Percentiles rank a stretch among this genome's conserved stretches.
These are phyloP conservation scores for Trapa incisa DNA, from an alignment of 345 rosid genomes.

Conservation along the genomic window DNA sequence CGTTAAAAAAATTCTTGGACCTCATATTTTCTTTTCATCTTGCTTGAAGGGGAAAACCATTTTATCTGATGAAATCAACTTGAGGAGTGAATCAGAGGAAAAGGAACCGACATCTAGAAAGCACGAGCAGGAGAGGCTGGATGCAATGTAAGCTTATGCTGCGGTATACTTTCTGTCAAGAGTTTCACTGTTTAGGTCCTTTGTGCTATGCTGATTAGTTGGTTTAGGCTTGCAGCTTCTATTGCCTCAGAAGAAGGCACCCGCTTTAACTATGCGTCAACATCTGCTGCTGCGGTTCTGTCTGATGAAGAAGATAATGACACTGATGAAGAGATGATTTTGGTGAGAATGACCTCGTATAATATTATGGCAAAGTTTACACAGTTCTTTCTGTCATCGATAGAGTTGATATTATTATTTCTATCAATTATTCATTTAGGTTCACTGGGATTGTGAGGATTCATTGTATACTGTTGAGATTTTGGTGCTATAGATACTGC, in stretches of 20 bases:
- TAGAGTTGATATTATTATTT: not conserved
- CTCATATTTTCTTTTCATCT: not conserved
- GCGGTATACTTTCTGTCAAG: not conserved
- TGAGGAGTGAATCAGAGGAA: conserved; percentile 8
- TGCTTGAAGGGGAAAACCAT: not conserved
- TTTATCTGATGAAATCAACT: conserved; percentile 15
- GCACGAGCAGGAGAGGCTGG: conserved; percentile 39
- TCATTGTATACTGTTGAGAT: not conserved
- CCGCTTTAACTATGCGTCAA: conserved; percentile 21
- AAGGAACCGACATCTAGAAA: conserved; percentile 14
- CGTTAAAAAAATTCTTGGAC: not conserved
- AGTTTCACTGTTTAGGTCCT: conserved; percentile 3
- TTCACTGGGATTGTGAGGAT: not conserved
- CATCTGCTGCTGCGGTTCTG: conserved; percentile 28
- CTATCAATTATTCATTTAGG: not conserved
- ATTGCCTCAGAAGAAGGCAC: conserved; percentile 33
- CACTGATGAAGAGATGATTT: conserved; percentile 27
- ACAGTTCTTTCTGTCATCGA: not conserved
- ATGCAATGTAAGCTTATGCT: conserved; percentile 47
- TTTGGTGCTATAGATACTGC: not conserved
- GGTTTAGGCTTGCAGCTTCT: conserved; percentile 56
- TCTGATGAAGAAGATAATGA: conserved; percentile 40
- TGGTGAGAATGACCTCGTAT: conserved; percentile 7
- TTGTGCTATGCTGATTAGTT: conserved; percentile 16
- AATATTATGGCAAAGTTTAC: not conserved